Percentiles rank a stretch among this genome's conserved stretches.
These are phyloP conservation scores for Gossypium raimondii DNA, from an alignment of 345 rosid species.

Conservation along the genomic window DNA sequence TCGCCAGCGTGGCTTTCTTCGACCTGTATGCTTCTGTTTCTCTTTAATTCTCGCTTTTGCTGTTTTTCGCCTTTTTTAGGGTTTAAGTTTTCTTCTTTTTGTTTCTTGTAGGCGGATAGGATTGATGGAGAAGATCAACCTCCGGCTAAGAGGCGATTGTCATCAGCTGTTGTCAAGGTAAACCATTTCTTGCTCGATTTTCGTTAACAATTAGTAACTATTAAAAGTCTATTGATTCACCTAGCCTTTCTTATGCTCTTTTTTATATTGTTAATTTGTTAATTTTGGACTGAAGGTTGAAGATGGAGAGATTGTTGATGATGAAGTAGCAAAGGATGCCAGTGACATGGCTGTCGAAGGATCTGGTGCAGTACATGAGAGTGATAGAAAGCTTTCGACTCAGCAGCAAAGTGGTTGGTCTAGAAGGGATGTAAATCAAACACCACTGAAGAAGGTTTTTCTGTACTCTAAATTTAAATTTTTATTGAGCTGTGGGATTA, in stretches of 20 bases:
- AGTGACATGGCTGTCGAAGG: constrained; percentile 32
- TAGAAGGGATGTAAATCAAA: constrained; percentile 54
- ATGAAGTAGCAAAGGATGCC: constrained; percentile 31
- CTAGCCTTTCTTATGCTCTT: not conserved
- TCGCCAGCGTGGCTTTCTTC: constrained; percentile 57
- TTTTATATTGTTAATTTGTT: not conserved
- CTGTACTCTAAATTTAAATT: not conserved
- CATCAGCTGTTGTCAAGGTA: constrained; percentile 94
- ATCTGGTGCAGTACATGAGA: constrained; percentile 25
- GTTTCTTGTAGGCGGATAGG: constrained; percentile 60
- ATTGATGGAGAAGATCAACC: constrained; percentile 70
- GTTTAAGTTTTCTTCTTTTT: not conserved
- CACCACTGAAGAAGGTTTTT: constrained; percentile 46
- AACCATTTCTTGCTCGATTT: not conserved
- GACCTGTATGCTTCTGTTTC: constrained; percentile 38
- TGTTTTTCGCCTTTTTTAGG: not conserved
- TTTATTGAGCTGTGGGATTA: not conserved
- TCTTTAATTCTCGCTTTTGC: not conserved
- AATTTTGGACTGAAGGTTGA: constrained; percentile 33
- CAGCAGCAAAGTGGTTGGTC: constrained; percentile 43
- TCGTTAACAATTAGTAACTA: not conserved
- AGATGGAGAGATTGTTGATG: constrained; percentile 65
- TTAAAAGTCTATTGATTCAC: not conserved
- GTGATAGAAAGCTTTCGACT: constrained; percentile 35
- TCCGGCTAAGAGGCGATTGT: constrained; percentile 78